Base-by-base conservation (phyloP, 2,329 filamentous ascomycete genomes). In the Penicillium paneum region DNA sequence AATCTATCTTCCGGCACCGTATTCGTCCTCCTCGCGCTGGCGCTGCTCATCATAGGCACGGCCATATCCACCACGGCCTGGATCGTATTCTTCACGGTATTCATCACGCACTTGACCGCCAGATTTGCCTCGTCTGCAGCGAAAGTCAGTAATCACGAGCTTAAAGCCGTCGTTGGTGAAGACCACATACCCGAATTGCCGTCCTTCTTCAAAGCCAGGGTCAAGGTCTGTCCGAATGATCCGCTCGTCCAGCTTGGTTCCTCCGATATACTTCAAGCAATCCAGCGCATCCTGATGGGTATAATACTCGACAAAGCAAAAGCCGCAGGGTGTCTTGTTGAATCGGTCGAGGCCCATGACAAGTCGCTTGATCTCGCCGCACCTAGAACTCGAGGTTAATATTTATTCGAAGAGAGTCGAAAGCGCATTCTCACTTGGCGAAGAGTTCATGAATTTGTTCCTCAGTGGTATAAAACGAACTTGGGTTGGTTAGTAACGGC, bases 251-350 rank as follows among this genome's bases (percentile, higher is more conserved):
- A 99, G 83, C 79, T 99, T 99, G 34, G 94, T 99, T 54, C 94
- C 94, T 52, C 94, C 94, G 67, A 99, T 88, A 73, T 97, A 99
- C 77, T 97, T 99, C 86, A 99, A 87, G 76, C 93, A 97, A 73
- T 99, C 94, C 46, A 99, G 82, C 8, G 94, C 94, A 74, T 99
- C 94, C 71, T 96, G 88, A 74, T 97, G 94, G 29, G 88, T 97
- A 79, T 97, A 97, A 78, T 99, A 99, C 77, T 99, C 94, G 68
- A 99, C 94, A 71, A 99, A 99, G 81, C 94, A 99, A 81, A 99
- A 99, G 38, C 94, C 94, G 75, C 94, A 99, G 1, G 94, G 94
- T 0, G 94, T 99, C 79, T 99, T 99, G 75, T 89, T 89, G 80
- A 94, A 96, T 54, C 94, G 88, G 73, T 99, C 94, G 49, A 99